Base-by-base conservation (phyloP, 805 yeast genomes). In the Schizosaccharomyces osmophilus region DNA sequence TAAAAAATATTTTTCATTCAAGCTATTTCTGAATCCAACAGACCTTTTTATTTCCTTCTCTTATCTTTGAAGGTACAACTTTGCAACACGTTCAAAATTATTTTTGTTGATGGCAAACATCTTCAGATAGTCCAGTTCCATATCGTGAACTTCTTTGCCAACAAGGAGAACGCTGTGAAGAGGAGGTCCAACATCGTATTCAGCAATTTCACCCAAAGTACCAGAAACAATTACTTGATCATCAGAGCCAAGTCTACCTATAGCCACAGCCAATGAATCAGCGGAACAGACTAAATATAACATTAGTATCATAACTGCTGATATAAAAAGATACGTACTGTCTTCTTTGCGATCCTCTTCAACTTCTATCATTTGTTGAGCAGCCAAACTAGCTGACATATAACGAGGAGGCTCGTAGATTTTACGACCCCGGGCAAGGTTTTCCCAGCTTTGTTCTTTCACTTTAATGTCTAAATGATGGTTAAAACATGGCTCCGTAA, bases 361-460 rank as follows among this genome's bases (percentile, higher is more conserved):
- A 63, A 89, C 79, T 71, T 93, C 97, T 61, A 90, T 73, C 66
- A 90, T 74, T 72, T 90, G 97, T 63, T 79, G 77, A 48, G 95
- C 89, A 63, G 96, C 95, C 59, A 94, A 87, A 61, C 83, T 80
- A 65, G 93, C 88, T 64, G 82, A 79, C 98, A 90, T 90, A 73
- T 88, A 90, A 70, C 98, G 79, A 60, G 98, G 98, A 43, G 97
- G 97, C 72, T 90, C 98, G 70, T 87, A 90, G 45, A 90, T 86
- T 59, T 84, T 74, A 71, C 93, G 80, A 1, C 97, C 97, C 64
- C 95, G 79, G 59, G 95, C 94, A 82, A 90, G 80, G 70, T 89
- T 90, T 69, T 89, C 95, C 64, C 88, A 79, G 69, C 94, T 87
- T 73, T 93, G 98, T 71, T 90, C 98, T 72, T 93, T 93, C 57